A percentile compares a stretch with the other conserved stretches of the same genome.
Evolutionary conservation across 2,329 filamentous ascomycete genomes (phyloP).

Genomic region (Aspergillus viridinutans): DNA sequence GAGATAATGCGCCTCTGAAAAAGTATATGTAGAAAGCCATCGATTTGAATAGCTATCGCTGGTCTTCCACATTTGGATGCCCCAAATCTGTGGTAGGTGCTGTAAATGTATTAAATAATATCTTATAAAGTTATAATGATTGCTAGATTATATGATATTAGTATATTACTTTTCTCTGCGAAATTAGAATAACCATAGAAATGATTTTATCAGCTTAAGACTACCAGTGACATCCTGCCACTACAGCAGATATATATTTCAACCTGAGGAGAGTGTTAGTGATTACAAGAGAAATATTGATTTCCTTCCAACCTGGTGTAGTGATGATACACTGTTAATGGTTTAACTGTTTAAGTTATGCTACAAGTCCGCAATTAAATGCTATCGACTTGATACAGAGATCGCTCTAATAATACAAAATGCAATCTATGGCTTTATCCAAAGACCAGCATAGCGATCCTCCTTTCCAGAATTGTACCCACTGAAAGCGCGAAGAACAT

Average conservation of each 20-base stretch:
- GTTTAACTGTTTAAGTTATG: neutral
- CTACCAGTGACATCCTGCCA: too few species aligned
- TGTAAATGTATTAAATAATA: too few species aligned
- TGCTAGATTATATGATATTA: neutral
- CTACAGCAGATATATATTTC: neutral
- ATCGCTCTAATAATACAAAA: neutral
- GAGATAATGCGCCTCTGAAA: neutral
- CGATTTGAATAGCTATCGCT: too few species aligned
- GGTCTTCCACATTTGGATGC: too few species aligned
- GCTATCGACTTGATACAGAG: neutral
- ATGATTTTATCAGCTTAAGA: neutral
- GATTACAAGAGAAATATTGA: too few species aligned
- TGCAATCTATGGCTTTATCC: constrained; percentile 5
- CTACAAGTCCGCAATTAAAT: neutral
- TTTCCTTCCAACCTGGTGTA: neutral
- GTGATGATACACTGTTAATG: neutral
- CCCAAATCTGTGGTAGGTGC: too few species aligned
- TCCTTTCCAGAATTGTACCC: constrained; percentile 7
- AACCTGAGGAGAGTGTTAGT: too few species aligned
- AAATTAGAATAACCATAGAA: neutral
- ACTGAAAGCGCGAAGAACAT: constrained; percentile 9
- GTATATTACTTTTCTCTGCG: neutral
- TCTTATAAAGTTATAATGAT: too few species aligned
- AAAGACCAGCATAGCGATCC: constrained; percentile 11
- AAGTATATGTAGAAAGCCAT: neutral